phyloP scores from a whole-genome alignment of 2,329 filamentous ascomycete genomes.

The Lithohypha guttulata region DNA sequence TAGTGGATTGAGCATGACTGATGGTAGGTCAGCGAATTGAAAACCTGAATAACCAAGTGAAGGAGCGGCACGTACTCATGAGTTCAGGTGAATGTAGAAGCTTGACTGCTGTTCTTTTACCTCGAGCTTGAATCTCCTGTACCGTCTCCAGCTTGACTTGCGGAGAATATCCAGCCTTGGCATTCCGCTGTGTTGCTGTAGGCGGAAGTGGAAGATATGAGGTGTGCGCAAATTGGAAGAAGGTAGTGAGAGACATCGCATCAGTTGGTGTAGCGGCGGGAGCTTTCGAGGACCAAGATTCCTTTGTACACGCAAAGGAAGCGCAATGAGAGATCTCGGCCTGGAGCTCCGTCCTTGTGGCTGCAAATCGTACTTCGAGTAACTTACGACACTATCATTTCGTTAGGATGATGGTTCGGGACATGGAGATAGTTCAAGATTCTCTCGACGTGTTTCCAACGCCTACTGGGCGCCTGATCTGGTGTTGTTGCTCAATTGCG shows the following conservation, averaged over 20 bases:
- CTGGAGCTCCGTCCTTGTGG: no score
- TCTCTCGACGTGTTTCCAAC: no score
- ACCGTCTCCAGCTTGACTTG: constrained; percentile 9
- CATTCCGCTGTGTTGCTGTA: constrained; percentile 18
- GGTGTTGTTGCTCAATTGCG: no score
- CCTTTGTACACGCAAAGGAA: no score
- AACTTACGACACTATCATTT: no score
- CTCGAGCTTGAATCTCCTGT: constrained; percentile 11
- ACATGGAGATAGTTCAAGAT: no score
- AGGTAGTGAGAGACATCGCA: constrained; percentile 4
- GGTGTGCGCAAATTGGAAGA: constrained; percentile 10
- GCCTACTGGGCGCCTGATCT: no score
- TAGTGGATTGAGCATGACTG: constrained; percentile 7
- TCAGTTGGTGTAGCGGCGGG: no score
- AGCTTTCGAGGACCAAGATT: no score
- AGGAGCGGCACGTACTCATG: constrained; percentile 12
- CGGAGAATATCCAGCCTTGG: constrained; percentile 16
- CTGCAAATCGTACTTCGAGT: no score
- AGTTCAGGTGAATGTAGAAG: constrained; percentile 12
- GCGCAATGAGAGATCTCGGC: no score
- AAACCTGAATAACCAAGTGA: constrained; percentile 12
- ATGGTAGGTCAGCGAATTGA: constrained; percentile 9
- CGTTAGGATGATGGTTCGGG: no score
- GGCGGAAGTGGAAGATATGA: constrained; percentile 15
- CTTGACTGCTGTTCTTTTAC: constrained; percentile 12